These are phyloP conservation scores for Coleophoma eucalyptorum DNA, from an alignment of 2,329 filamentous ascomycete genomes.

Conservation along the genomic window DNA sequence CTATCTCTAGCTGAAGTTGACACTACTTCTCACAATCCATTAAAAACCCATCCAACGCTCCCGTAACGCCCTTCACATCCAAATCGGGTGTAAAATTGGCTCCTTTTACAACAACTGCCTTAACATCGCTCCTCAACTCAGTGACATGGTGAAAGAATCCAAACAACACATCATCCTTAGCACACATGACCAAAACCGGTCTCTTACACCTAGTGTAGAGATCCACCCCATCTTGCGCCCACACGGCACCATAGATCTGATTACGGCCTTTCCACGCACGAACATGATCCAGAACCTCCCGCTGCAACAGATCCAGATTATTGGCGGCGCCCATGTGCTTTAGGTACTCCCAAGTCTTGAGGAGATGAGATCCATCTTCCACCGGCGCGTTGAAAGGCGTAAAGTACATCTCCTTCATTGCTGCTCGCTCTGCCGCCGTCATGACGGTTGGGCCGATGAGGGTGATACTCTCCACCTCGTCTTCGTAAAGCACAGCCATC, in stretches of 20 bases:
- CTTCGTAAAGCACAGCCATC: not conserved
- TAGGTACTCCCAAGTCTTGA: conserved; percentile 5
- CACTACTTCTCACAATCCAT: no score
- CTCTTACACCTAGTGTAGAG: not conserved
- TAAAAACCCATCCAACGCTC: conserved; percentile 1
- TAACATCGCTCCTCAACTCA: conserved; percentile 2
- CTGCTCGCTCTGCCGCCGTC: no score
- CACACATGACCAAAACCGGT: conserved; percentile 4
- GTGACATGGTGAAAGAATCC: conserved; percentile 2
- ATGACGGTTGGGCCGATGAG: not conserved
- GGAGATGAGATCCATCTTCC: conserved; percentile 1
- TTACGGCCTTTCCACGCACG: conserved; percentile 4
- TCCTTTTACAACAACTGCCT: conserved; percentile 1
- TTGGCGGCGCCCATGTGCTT: conserved; percentile 1
- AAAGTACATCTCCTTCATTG: no score
- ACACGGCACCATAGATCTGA: conserved; percentile 4
- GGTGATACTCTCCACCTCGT: not conserved
- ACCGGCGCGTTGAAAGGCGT: no score
- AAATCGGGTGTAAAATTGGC: conserved; percentile 1
- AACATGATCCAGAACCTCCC: conserved; percentile 6
- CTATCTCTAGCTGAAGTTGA: no score
- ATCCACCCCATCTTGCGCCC: conserved; percentile 1
- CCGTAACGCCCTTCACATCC: conserved; percentile 1
- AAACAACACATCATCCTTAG: conserved; percentile 6
- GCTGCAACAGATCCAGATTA: conserved; percentile 1